phyloP scores from a whole-genome alignment of 495 filamentous ascomycete genomes.

The Lichenothelia convexa region DNA sequence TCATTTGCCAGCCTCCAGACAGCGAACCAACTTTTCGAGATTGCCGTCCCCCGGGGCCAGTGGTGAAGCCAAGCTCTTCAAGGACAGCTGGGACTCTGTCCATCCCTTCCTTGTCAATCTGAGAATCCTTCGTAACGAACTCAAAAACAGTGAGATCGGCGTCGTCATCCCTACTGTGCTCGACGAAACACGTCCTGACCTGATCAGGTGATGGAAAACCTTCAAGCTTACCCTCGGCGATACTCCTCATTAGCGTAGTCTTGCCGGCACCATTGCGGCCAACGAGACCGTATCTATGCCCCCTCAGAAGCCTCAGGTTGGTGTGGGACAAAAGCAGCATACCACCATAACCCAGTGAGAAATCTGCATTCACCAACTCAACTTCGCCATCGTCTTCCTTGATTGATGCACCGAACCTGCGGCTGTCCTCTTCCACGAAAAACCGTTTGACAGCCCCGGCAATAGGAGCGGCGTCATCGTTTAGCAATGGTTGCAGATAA shows the following conservation, averaged over 20 bases:
- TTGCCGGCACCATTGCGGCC: constrained; percentile 96
- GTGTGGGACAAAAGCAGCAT: constrained; percentile 96
- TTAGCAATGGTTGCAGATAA: constrained; percentile 58
- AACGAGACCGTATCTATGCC: constrained; percentile 91
- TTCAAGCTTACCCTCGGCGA: constrained; percentile 87
- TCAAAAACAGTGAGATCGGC: constrained; percentile 89
- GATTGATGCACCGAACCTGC: constrained; percentile 68
- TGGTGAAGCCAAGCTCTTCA: constrained; percentile 79
- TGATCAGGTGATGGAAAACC: constrained; percentile 85
- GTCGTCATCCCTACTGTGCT: constrained; percentile 96
- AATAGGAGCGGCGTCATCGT: constrained; percentile 35
- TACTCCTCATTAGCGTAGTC: constrained; percentile 94
- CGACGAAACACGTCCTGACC: constrained; percentile 91
- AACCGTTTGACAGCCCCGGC: constrained; percentile 46
- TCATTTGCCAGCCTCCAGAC: constrained; percentile 99
- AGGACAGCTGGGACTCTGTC: constrained; percentile 72
- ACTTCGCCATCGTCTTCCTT: constrained; percentile 72
- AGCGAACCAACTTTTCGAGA: constrained; percentile 76
- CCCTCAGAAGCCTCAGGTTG: constrained; percentile 82
- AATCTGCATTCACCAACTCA: constrained; percentile 95
- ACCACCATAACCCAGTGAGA: constrained; percentile 93
- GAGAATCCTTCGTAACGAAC: constrained; percentile 70
- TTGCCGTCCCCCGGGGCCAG: constrained; percentile 76
- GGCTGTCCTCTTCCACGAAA: constrained; percentile 65
- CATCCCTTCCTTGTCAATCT: constrained; percentile 49